A percentile compares a stretch with the other conserved stretches of the same genome.
These are phyloP conservation scores for Phialocephala subalpina DNA, from an alignment of 2,329 filamentous ascomycete species.

Conservation along the genomic window DNA sequence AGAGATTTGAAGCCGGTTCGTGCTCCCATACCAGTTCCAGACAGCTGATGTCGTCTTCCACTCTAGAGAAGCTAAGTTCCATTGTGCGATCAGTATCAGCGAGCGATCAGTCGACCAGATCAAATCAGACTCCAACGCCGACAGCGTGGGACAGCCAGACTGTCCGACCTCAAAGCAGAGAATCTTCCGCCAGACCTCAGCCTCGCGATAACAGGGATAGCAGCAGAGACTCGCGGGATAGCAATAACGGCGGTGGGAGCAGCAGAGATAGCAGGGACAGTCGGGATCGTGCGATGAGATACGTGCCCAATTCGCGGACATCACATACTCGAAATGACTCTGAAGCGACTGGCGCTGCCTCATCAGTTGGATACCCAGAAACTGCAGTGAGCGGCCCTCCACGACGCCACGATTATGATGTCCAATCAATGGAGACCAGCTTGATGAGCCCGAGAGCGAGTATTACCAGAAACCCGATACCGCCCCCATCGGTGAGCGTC, in stretches of 20 bases:
- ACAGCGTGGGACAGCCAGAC: conserved; percentile 73
- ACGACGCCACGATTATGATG: conserved; percentile 90
- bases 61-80: conserved; percentile 88
- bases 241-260: conserved; percentile 43
- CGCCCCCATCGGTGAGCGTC: conserved; percentile 89
- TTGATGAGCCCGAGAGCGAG: conserved; percentile 75
- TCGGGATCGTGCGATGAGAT: conserved; percentile 53
- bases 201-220: conserved; percentile 48
- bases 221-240: conserved; percentile 41
- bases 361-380: conserved; percentile 82
- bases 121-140: conserved; percentile 63
- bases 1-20: conserved; percentile 45
- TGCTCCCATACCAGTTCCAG: conserved; percentile 38
- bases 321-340: conserved; percentile 80
- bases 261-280: conserved; percentile 43
- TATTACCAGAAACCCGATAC: conserved; percentile 83
- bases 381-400: conserved; percentile 72
- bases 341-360: conserved; percentile 74
- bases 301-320: conserved; percentile 42
- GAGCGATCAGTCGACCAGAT: conserved; percentile 57
- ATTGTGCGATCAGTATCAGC: conserved; percentile 85
- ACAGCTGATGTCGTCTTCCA: conserved; percentile 32
- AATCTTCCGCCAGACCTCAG: conserved; percentile 45
- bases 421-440: conserved; percentile 93
- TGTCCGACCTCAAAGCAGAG: conserved; percentile 61